Conservation (phyloP, 192 early-diverging fungal species). For the Backusella mclennaniae region DNA sequence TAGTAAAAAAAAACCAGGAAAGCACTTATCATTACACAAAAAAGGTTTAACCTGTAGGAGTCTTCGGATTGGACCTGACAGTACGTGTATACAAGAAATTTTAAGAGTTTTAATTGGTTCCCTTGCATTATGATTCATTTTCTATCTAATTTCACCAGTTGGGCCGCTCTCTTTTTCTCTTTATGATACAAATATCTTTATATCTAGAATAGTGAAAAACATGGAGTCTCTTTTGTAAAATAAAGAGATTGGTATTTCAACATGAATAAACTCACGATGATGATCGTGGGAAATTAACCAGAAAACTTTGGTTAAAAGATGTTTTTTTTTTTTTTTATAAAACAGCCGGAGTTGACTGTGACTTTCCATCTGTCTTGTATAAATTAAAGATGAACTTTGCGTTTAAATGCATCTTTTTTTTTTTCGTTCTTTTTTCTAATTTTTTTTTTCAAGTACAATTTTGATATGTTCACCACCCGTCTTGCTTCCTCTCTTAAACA, state of each 20-base stretch:
- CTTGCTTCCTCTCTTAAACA: not conserved
- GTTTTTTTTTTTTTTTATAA: not conserved
- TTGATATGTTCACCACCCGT: slow-evolving; percentile 8
- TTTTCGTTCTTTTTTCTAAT: not conserved
- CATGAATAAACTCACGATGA: not conserved
- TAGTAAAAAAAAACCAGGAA: not conserved
- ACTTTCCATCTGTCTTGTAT: not conserved
- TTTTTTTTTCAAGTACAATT: not conserved
- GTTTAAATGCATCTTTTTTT: not conserved
- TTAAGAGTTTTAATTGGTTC: slow-evolving; percentile 1
- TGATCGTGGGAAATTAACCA: not conserved
- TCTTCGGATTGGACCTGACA: slow-evolving; percentile 5
- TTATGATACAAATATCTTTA: not conserved
- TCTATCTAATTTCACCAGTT: not conserved
- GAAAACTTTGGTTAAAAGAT: not conserved
- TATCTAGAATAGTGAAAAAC: not conserved
- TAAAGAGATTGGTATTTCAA: too few species aligned
- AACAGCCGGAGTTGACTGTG: not conserved
- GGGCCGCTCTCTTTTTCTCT: not conserved
- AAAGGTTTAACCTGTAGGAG: not conserved
- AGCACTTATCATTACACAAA: not conserved
- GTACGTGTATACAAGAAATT: not conserved
- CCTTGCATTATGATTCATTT: slow-evolving; percentile 19
- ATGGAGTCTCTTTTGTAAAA: not conserved
- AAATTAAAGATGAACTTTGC: not conserved